Conservation (phyloP, 1,139 yeast genomes). For the Kluyveromyces sp. region DNA sequence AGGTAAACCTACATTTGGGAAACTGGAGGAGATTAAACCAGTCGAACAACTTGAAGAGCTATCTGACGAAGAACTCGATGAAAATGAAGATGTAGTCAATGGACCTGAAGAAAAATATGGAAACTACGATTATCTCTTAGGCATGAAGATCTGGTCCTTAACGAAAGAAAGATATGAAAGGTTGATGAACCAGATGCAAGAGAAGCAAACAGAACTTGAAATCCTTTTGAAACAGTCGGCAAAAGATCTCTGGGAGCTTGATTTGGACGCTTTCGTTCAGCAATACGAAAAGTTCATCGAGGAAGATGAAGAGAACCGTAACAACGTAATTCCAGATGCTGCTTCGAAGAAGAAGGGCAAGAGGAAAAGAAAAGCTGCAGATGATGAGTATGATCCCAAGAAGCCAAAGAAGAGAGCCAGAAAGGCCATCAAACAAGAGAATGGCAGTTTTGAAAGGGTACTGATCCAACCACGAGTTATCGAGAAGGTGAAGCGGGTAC, state of each 20-base stretch:
- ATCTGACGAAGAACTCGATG: slow-evolving; percentile 29
- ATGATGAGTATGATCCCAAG: slow-evolving; percentile 29
- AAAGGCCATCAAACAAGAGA: slow-evolving; percentile 24
- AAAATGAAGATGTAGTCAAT: slow-evolving; percentile 19
- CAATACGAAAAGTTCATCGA: slow-evolving; percentile 61
- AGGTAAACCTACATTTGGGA: slow-evolving; percentile 49
- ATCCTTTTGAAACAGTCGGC: slow-evolving; percentile 62
- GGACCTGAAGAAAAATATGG: slow-evolving; percentile 40
- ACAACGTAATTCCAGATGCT: slow-evolving; percentile 26
- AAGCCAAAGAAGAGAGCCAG: slow-evolving; percentile 23
- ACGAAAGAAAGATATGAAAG: slow-evolving; percentile 84
- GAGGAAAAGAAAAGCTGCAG: slow-evolving; percentile 20
- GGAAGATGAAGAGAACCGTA: slow-evolving; percentile 43
- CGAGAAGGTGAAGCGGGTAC: slow-evolving; percentile 20
- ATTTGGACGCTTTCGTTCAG: slow-evolving; percentile 63
- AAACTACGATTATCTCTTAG: slow-evolving; percentile 66
- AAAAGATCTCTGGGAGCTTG: slow-evolving; percentile 82
- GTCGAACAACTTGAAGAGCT: slow-evolving; percentile 34
- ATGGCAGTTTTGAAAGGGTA: slow-evolving; percentile 27
- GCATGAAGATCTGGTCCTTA: slow-evolving; percentile 91
- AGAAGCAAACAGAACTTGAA: slow-evolving; percentile 66
- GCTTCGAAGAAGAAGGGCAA: slow-evolving; percentile 31
- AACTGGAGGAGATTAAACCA: slow-evolving; percentile 29
- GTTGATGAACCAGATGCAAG: slow-evolving; percentile 63
- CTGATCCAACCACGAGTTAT: slow-evolving; percentile 26